phyloP scores from a whole-genome alignment of 305 asterid species.

The Ajuga reptans region DNA sequence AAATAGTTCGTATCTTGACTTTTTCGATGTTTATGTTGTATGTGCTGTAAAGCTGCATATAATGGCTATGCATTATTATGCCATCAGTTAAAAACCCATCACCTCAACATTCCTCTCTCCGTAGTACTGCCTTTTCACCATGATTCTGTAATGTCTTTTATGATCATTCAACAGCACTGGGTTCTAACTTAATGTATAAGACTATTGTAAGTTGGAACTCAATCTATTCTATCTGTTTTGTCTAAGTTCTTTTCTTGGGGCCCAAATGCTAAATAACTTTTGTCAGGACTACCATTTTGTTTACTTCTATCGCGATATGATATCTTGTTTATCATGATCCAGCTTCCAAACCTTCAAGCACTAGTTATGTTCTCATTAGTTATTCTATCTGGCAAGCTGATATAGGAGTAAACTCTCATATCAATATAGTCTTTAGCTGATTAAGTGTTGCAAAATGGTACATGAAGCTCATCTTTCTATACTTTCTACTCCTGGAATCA shows the following conservation, averaged over 20 bases:
- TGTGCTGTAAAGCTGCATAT: no score
- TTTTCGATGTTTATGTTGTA: no score
- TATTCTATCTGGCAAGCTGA: not conserved
- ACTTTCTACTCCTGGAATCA: not conserved
- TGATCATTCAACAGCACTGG: not conserved
- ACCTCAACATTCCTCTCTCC: not conserved
- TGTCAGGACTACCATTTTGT: not conserved
- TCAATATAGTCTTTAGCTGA: not conserved
- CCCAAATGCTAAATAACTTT: not conserved
- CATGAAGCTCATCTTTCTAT: not conserved
- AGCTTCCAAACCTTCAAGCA: not conserved
- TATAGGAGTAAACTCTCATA: not conserved
- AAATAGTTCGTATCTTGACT: no score
- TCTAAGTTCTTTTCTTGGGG: not conserved
- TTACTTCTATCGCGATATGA: not conserved
- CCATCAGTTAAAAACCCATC: not conserved
- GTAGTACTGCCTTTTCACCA: not conserved
- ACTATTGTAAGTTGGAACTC: not conserved
- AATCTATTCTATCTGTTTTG: not conserved
- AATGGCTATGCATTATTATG: no score
- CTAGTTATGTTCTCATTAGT: not conserved
- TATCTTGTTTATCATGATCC: not conserved
- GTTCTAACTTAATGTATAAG: not conserved
- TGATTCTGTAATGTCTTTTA: not conserved
- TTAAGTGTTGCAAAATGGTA: not conserved